Evolutionary conservation across 2,329 filamentous ascomycete species (phyloP).

Genomic region (Acrodontium crateriforme): DNA sequence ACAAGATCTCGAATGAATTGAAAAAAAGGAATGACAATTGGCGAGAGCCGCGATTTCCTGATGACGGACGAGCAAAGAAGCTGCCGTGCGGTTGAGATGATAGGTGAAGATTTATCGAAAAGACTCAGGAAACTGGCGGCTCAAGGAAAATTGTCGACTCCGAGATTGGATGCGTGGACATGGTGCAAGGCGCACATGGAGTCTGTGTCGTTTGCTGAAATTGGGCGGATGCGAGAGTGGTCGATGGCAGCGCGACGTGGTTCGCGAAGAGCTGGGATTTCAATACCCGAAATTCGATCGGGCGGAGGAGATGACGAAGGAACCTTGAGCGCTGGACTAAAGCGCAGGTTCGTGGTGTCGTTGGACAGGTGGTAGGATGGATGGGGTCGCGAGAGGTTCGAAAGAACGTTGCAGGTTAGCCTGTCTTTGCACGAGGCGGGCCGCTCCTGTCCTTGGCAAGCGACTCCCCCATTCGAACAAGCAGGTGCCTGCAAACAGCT

Average conservation of each 20-base stretch:
- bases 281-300: background rate
- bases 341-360: no score
- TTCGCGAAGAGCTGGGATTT: background rate
- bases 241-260: slow-evolving; percentile 2
- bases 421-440: no score
- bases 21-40: slow-evolving; percentile 10
- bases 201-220: slow-evolving; percentile 7
- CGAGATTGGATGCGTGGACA: slow-evolving; percentile 34
- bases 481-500: no score
- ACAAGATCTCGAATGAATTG: no score
- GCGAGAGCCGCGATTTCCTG: slow-evolving; percentile 25
- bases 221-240: slow-evolving; percentile 5
- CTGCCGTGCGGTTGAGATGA: slow-evolving; percentile 15
- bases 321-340: no score
- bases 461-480: no score
- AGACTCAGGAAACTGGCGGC: slow-evolving; percentile 30
- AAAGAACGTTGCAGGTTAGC: no score
- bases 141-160: slow-evolving; percentile 38
- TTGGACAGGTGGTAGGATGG: no score
- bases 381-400: no score
- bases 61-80: slow-evolving; percentile 16
- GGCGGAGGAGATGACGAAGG: slow-evolving; percentile 3
- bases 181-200: slow-evolving; percentile 36
- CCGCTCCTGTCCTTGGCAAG: no score
- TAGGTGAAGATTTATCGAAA: slow-evolving; percentile 16